Percentiles rank a stretch among this genome's conserved stretches.
phyloP scores from a whole-genome alignment of 495 filamentous ascomycete species.

The Penicillium dipodomyicola region DNA sequence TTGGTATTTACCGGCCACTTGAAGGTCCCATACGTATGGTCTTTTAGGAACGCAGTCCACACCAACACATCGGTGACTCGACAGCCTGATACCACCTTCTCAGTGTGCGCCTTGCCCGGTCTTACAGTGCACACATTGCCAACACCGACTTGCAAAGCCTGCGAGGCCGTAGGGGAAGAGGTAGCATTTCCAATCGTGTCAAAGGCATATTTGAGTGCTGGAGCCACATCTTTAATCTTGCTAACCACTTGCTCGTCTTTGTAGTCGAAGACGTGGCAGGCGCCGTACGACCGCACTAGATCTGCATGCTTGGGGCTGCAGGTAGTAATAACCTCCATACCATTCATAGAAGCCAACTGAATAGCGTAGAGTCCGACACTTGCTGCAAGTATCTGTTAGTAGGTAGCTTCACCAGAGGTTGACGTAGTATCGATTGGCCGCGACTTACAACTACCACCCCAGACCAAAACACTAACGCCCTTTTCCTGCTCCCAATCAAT shows the following conservation, averaged over 20 bases:
- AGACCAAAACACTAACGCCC: no score
- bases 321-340: constrained; percentile 42
- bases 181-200: constrained; percentile 30
- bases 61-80: constrained; percentile 34
- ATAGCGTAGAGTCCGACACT: constrained; percentile 37
- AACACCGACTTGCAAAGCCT: constrained; percentile 3
- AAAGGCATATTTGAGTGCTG: constrained; percentile 22
- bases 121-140: constrained; percentile 33
- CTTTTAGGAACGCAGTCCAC: constrained; percentile 36
- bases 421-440: no score
- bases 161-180: constrained; percentile 22
- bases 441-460: no score
- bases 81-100: constrained; percentile 19
- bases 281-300: constrained; percentile 48
- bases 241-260: constrained; percentile 22
- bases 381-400: constrained; percentile 7
- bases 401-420: no score
- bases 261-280: constrained; percentile 54
- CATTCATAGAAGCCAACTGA: constrained; percentile 27
- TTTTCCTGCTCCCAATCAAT: no score
- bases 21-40: constrained; percentile 28
- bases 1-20: constrained; percentile 30
- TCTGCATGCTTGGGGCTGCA: constrained; percentile 52
- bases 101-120: constrained; percentile 30
- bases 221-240: constrained; percentile 19